Percentiles rank a stretch among this genome's conserved stretches.
Conservation (phyloP, 1,284 basidiomycete genomes). For the Tylopilus sp. region DNA sequence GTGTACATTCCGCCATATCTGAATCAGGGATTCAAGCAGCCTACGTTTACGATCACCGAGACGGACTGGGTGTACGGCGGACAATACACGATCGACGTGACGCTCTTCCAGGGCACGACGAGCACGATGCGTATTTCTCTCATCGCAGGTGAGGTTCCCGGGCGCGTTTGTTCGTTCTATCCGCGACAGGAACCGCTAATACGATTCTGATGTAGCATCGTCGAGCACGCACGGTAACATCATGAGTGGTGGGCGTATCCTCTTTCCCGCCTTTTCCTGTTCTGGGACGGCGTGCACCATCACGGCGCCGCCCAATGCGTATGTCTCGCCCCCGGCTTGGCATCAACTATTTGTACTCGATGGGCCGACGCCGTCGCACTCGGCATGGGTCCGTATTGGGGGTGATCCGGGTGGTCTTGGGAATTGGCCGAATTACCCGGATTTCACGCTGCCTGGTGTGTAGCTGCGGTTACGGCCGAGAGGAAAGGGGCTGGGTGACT, state of each 20-base stretch:
- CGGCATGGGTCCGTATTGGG: conserved; percentile 69
- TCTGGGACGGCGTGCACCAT: conserved; percentile 59
- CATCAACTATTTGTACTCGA: conserved; percentile 68
- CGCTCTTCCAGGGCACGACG: conserved; percentile 53
- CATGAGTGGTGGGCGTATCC: conserved; percentile 60
- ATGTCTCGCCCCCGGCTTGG: conserved; percentile 72
- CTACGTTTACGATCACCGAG: conserved; percentile 51
- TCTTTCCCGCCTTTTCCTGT: conserved; percentile 68
- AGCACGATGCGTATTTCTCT: conserved; percentile 59
- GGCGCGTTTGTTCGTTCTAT: too few relatives aligned
- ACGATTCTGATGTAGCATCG: conserved; percentile 40
- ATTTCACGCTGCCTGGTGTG: conserved; percentile 58
- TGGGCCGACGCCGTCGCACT: conserved; percentile 70
- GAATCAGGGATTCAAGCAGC: conserved; percentile 52
- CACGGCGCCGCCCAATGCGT: conserved; percentile 61
- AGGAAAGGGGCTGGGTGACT: neutral
- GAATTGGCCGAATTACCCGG: conserved; percentile 63
- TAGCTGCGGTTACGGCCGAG: neutral
- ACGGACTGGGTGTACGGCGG: conserved; percentile 61
- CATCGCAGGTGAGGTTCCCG: conserved; percentile 44
- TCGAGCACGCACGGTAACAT: conserved; percentile 76
- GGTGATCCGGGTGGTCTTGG: conserved; percentile 65
- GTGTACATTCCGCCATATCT: conserved; percentile 75
- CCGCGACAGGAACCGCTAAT: neutral
- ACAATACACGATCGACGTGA: conserved; percentile 49